Conservation (phyloP, 495 filamentous ascomycete genomes). For the Aspergillus egyptiacus region DNA sequence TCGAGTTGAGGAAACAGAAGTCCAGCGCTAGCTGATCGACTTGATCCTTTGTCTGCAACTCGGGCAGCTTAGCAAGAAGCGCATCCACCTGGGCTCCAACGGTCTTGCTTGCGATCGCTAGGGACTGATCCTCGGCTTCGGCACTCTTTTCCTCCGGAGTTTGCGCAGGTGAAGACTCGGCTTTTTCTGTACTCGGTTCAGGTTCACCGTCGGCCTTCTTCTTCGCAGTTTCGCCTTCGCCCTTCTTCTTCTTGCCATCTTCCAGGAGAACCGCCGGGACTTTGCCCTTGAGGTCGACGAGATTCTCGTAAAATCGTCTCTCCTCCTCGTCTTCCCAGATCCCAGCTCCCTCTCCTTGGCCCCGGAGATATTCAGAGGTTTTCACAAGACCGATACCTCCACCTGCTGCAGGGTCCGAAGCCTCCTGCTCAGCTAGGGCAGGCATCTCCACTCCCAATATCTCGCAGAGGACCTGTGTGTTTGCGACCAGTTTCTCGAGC, state of each 20-base stretch:
- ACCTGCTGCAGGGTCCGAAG: constrained; percentile 53
- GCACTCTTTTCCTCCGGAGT: constrained; percentile 49
- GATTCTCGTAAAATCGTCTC: constrained; percentile 93
- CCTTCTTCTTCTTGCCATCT: constrained; percentile 92
- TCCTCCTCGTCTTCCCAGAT: constrained; percentile 99
- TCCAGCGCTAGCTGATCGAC: constrained; percentile 90
- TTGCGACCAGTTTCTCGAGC: constrained; percentile 83
- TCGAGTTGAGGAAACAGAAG: constrained; percentile 98
- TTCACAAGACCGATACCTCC: constrained; percentile 89
- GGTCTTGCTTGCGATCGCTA: constrained; percentile 93
- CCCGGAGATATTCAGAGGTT: constrained; percentile 85
- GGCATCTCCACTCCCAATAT: constrained; percentile 91
- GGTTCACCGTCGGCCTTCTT: constrained; percentile 37
- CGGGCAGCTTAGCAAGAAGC: constrained; percentile 77
- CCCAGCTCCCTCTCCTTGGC: constrained; percentile 84
- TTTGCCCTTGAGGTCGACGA: constrained; percentile 91
- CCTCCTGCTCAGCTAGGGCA: constrained; percentile 76
- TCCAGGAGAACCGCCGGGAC: constrained; percentile 91
- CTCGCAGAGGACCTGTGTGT: constrained; percentile 88
- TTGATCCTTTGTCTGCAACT: constrained; percentile 82
- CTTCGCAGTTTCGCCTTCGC: constrained; percentile 66
- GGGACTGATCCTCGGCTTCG: constrained; percentile 75
- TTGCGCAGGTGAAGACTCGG: constrained; percentile 18
- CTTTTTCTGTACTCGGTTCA: constrained; percentile 28
- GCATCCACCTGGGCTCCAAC: constrained; percentile 96